Evolutionary conservation across 495 filamentous ascomycete genomes (phyloP).

Genomic region (Tuber magnatum): DNA sequence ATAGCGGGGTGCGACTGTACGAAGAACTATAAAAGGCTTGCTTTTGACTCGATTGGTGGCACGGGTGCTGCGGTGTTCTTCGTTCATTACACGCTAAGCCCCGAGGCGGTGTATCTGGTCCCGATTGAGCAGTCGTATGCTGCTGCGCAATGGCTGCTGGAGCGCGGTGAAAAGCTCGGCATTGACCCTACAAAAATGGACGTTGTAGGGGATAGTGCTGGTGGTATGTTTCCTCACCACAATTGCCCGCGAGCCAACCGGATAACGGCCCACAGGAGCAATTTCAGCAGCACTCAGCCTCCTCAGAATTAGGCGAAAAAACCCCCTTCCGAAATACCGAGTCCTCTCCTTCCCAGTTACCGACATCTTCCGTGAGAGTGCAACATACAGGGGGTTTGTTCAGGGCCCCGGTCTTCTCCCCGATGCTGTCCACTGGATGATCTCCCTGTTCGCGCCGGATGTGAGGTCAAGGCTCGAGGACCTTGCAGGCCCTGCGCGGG

Average conservation of each 20-base stretch:
- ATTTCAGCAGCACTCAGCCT: constrained; percentile 17
- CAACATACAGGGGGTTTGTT: constrained; percentile 24
- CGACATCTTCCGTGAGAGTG: constrained; percentile 24
- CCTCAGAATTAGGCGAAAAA: constrained; percentile 17
- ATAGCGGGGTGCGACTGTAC: too few species aligned
- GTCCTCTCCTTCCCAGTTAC: constrained; percentile 38
- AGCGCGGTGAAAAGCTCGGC: constrained; percentile 21
- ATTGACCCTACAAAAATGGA: constrained; percentile 25
- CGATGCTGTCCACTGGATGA: constrained; percentile 12
- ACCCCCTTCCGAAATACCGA: constrained; percentile 26
- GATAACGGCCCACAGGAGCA: constrained; percentile 10
- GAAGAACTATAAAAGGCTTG: constrained; percentile 20
- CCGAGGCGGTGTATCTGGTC: constrained; percentile 40
- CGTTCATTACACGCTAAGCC: constrained; percentile 37
- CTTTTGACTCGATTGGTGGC: constrained; percentile 26
- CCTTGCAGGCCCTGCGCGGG: constrained; percentile 32
- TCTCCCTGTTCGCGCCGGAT: constrained; percentile 22
- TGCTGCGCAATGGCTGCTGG: constrained; percentile 34
- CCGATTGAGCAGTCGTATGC: constrained; percentile 39
- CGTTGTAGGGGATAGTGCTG: constrained; percentile 40
- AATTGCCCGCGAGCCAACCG: neutral
- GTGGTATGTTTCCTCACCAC: constrained; percentile 11
- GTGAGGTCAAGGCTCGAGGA: constrained; percentile 15
- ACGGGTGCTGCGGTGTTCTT: constrained; percentile 40
- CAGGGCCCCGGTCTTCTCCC: constrained; percentile 25